Evolutionary conservation across 2,329 filamentous ascomycete genomes (phyloP), one percentile per base, ranked within the genome.

Genomic region (Ascochyta rabiei): DNA sequence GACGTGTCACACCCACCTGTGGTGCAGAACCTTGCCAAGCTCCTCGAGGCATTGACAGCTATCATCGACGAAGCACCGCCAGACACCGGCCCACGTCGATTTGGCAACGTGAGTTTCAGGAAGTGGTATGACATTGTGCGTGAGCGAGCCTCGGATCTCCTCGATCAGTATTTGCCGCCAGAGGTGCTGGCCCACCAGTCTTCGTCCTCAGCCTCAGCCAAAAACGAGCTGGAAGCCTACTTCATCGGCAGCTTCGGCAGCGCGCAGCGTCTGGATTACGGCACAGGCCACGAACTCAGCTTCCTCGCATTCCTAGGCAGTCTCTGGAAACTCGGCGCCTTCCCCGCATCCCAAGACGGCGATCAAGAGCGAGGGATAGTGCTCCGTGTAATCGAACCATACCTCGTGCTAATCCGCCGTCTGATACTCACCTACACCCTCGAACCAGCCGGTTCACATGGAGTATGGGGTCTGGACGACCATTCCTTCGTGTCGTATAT

Each of bases 381-480:
- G 1, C 79, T 96, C 9, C 88, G 89, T 0, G 80, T 96, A 34
- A 83, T 99, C 53, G 89, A 97, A 69, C 90, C 89, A 83, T 96
- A 96, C 69, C 80, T 96, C n/a, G 79, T 81, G 28, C 87, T 98
- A 2, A 81, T 96, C 40, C 88, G 95, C 34, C 86, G 84, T 37
- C 82, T 99, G 9, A 97, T 99, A 65, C 80, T 91, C 45, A 93
- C 88, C 2, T 99, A 98, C 73, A 97, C 88, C 0, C 84, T 99
- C 18, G 95, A 99, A 71, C 95, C 95, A 4, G 95, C 95, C 6
- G 95, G 95, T 2, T 96, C 93, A 1, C 95, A 98, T 71, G 95
- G 95, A 3, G 95, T 99, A 18, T 99, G 95, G 95, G 95, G 95
- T 18, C 82, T 99, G n/a, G 95, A 99, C 72, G 95, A 99, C 74